Evolutionary conservation across 768 basidiomycete species (phyloP), one percentile per base, ranked within the genome.

Genomic region (Hygrophorus russula): DNA sequence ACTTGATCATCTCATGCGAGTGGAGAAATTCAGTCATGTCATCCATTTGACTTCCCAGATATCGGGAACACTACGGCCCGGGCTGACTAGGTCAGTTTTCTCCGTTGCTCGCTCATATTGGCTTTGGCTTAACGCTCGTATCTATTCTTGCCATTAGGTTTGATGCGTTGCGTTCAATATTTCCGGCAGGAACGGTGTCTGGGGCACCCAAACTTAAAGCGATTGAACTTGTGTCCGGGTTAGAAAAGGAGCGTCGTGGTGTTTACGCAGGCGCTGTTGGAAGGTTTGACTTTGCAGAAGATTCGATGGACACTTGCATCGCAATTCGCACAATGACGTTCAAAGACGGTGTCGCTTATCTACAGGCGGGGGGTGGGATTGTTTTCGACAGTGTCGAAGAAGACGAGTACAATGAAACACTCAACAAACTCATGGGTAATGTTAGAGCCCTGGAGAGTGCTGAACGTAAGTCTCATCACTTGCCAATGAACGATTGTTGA

Each of bases 161-260:
- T 56, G 94, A 98, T 58, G 96, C 96, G 0, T 98, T 99, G 75
- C 79, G 94, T 8, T 97, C 94, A 17, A 98, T 99, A 50, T 98
- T 99, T 69, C 96, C 96, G 1, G 93, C 94, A 13, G 96, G 96
- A 0, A 99, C 96, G 2, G 96, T 99, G 18, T 97, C 94, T 1
- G 96, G 96, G 17, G 96, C 96, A 27, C 96, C 96, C 2, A 99
- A 99, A 65, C 93, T 99, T 62, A 96, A 94, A 59, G 96, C 96
- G 0, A 89, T 99, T 49, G 90, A 99, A 60, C 80, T 99, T 33
- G 67, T 99, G 20, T 81, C 81, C 4, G 78, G 77, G 14, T 64
- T 97, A 39, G 96, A 98, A 59, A 73, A 81, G 53, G 89, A 97
- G 61, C 77, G 80, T 18, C 77, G 96, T 30, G 93, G 93, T 18